phyloP scores from a whole-genome alignment of 306 rosid species.

The Quercus berberidifolia region DNA sequence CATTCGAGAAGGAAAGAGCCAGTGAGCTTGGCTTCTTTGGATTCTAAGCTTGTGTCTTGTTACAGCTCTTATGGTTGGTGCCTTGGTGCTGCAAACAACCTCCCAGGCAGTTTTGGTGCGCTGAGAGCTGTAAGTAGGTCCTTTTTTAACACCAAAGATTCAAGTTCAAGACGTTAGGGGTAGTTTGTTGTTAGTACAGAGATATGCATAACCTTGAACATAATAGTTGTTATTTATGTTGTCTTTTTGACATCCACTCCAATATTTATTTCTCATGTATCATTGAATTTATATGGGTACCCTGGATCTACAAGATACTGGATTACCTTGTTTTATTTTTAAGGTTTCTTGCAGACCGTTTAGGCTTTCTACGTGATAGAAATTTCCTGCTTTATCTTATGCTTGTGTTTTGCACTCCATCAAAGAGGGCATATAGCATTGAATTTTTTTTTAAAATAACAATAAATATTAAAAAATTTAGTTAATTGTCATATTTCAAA shows the following conservation, averaged over 20 bases:
- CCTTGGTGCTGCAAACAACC: slow-evolving; percentile 11
- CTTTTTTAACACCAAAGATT: slow-evolving; percentile 27
- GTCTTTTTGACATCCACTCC: neutral
- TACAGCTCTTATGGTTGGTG: slow-evolving; percentile 8
- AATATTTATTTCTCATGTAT: neutral
- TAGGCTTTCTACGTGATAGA: neutral
- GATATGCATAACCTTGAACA: slow-evolving; percentile 6
- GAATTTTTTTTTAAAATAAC: too few species aligned
- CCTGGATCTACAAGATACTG: neutral
- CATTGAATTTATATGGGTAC: slow-evolving; percentile 6
- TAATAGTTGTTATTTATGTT: neutral
- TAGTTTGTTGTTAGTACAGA: slow-evolving; percentile 25
- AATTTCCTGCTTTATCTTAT: neutral
- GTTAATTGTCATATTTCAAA: too few species aligned
- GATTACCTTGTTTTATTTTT: neutral
- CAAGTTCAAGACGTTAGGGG: slow-evolving; percentile 30
- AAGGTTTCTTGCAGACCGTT: too few species aligned
- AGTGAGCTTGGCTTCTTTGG: slow-evolving; percentile 93
- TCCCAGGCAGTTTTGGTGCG: slow-evolving; percentile 35
- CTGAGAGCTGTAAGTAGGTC: slow-evolving; percentile 36
- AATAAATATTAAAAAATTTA: too few species aligned
- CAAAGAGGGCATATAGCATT: too few species aligned
- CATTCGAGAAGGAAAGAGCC: slow-evolving; percentile 86
- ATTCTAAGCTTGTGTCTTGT: slow-evolving; percentile 34
- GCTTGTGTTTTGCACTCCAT: too few species aligned